A percentile compares a stretch with the other conserved stretches of the same genome.
phyloP scores from a whole-genome alignment of 345 rosid species.

The Arabis alpina region DNA sequence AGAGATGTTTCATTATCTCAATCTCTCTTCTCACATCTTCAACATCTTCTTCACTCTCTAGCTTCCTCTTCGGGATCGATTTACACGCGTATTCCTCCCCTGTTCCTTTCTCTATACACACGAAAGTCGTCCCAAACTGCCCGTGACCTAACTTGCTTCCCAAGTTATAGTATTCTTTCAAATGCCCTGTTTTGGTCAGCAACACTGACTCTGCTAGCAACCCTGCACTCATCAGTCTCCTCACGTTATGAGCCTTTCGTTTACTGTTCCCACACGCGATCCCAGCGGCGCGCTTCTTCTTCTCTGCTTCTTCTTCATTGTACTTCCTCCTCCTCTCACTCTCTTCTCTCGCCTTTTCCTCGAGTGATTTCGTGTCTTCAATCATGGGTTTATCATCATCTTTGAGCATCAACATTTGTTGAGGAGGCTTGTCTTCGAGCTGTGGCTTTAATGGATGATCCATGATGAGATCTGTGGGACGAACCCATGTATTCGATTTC shows the following conservation, averaged over 20 bases:
- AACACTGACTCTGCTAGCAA: constrained; percentile 62
- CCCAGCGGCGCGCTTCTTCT: constrained; percentile 11
- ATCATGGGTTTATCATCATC: constrained; percentile 40
- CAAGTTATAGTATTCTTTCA: constrained; percentile 68
- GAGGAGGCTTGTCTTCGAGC: constrained; percentile 38
- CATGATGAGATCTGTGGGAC: constrained; percentile 46
- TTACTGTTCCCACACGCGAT: constrained; percentile 38
- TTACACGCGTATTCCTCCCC: constrained; percentile 86
- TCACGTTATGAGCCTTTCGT: constrained; percentile 52
- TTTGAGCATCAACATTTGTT: constrained; percentile 50
- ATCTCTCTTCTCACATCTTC: constrained; percentile 94
- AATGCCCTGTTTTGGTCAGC: constrained; percentile 61
- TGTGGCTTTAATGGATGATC: constrained; percentile 41
- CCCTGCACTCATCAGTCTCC: constrained; percentile 65
- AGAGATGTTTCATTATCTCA: constrained; percentile 86
- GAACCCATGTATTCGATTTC: constrained; percentile 48
- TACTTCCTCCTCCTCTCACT: constrained; percentile 33
- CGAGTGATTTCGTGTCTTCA: constrained; percentile 32
- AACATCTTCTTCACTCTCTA: constrained; percentile 64
- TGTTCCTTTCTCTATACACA: constrained; percentile 70
- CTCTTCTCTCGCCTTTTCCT: constrained; percentile 29
- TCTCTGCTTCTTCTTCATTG: constrained; percentile 21
- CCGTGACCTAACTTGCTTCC: constrained; percentile 87
- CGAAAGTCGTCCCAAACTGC: constrained; percentile 89
- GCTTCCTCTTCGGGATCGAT: constrained; percentile 83